Base-by-base conservation (phyloP, 768 basidiomycete genomes). In the Collybiopsis luxurians region DNA sequence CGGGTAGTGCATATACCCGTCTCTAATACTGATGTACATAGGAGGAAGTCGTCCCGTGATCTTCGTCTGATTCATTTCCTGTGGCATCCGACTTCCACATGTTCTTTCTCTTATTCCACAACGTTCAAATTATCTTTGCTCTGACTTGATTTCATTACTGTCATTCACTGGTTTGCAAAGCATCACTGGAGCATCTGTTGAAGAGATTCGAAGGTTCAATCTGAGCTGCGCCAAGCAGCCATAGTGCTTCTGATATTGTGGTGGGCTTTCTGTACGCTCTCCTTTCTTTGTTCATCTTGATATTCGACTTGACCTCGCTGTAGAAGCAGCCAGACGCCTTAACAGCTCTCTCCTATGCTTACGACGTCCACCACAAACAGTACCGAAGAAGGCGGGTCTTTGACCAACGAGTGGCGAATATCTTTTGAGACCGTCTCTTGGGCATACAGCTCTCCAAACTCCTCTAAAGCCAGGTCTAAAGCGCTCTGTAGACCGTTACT, bases 371-470 rank as follows among this genome's bases (percentile, higher is more conserved):
- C 67, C 50, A 64, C 63, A 48, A 55, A 59, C 46, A 61, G 59
- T 50, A 61, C 62, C 51, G 69, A 65, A 60, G 74, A 74, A 57
- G 67, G 71, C 48, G 75, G 69, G 57, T 76, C 66, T 73, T 60
- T 63, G 9, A 47, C 59, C 51, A 65, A 75, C 60, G 73, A 75
- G 75, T 77, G 77, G 77, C 68, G 66, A 57, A 78, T 73, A 31
- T 63, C 72, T 49, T 75, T 71, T 61, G 64, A 60, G 56, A 64
- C 68, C 19, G 72, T 76, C 27, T 74, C 74, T 17, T 79, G 78
- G 79, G 63, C 73, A 39, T 77, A 73, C 60, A 30, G 60, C 10
- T 49, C 60, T 28, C 59, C 59, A 53, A 61, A 42, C 61, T 40
- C 40, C 49, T 63, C 66, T 42, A 77, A 71, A 62, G 17, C 53